Evolutionary conservation across 768 basidiomycete genomes (phyloP).

Genomic region (Tricholoma sp.): DNA sequence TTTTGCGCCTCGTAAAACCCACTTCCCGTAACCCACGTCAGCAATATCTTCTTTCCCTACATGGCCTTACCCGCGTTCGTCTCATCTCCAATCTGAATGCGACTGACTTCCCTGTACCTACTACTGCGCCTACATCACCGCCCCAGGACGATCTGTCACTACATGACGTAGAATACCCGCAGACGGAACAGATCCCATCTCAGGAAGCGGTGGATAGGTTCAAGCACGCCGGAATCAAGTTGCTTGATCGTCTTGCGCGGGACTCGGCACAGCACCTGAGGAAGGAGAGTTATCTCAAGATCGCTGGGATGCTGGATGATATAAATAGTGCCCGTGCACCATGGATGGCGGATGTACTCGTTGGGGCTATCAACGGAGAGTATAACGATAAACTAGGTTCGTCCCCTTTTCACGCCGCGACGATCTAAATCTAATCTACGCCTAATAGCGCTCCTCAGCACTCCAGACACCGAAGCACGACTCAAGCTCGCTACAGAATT

Average conservation of each 20-base stretch:
- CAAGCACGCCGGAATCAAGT: slow-evolving; percentile 57
- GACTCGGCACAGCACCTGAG: slow-evolving; percentile 44
- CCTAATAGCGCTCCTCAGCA: slow-evolving; percentile 51
- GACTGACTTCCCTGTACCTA: slow-evolving; percentile 21
- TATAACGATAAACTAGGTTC: slow-evolving; percentile 69
- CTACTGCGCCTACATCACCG: slow-evolving; percentile 22
- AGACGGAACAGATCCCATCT: slow-evolving; percentile 41
- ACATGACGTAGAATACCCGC: slow-evolving; percentile 45
- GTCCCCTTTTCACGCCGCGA: slow-evolving; percentile 15
- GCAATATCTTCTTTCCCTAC: slow-evolving; percentile 65
- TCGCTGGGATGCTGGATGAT: slow-evolving; percentile 70
- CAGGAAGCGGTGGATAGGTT: slow-evolving; percentile 58
- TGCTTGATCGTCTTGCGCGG: slow-evolving; percentile 61
- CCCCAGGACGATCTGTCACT: slow-evolving; percentile 27
- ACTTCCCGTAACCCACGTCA: slow-evolving; percentile 48
- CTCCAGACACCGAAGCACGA: slow-evolving; percentile 55
- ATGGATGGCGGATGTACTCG: slow-evolving; percentile 76
- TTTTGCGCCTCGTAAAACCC: slow-evolving; percentile 65
- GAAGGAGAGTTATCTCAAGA: slow-evolving; percentile 65
- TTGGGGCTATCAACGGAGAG: slow-evolving; percentile 58
- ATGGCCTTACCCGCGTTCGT: slow-evolving; percentile 64
- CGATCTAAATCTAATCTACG: neutral
- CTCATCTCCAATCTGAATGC: slow-evolving; percentile 28
- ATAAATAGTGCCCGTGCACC: slow-evolving; percentile 55
- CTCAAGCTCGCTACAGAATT: slow-evolving; percentile 63